These are phyloP conservation scores for Umbelopsis sp. DNA, from an alignment of 371 early-diverging fungal genomes.

Conservation along the genomic window DNA sequence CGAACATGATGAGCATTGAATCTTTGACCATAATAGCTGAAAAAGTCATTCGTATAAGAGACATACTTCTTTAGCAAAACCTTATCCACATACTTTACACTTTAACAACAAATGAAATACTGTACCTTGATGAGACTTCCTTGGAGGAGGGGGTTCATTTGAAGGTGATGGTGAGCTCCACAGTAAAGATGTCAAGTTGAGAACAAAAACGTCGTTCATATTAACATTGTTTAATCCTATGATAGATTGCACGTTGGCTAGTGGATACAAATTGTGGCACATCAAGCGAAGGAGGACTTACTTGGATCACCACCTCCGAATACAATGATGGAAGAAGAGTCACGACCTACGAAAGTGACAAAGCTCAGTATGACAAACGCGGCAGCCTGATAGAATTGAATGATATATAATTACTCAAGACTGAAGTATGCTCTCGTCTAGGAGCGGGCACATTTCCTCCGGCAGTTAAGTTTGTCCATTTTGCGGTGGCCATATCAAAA, in stretches of 20 bases:
- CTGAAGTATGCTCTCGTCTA: slow-evolving; percentile 45
- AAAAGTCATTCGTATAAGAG: neutral
- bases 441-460: slow-evolving; percentile 52
- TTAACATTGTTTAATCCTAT: slow-evolving; percentile 16
- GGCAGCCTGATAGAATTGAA: neutral
- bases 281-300: neutral
- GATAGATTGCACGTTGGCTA: slow-evolving; percentile 20
- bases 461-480: slow-evolving; percentile 43
- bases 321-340: slow-evolving; percentile 34
- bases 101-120: neutral
- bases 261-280: slow-evolving; percentile 6
- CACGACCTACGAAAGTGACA: slow-evolving; percentile 20
- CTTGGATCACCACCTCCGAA: slow-evolving; percentile 44
- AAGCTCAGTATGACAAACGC: neutral
- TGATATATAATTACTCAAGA: slow-evolving; percentile 30
- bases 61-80: no score
- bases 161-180: slow-evolving; percentile 43
- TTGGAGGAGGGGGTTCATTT: slow-evolving; percentile 42
- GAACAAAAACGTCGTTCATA: slow-evolving; percentile 41
- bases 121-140: slow-evolving; percentile 46
- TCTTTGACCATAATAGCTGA: slow-evolving; percentile 26
- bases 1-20: slow-evolving; percentile 37
- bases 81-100: no score
- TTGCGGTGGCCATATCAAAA: slow-evolving; percentile 33
- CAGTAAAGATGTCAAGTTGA: slow-evolving; percentile 37